These are phyloP conservation scores for Parastagonospora avenae DNA, from an alignment of 2,329 filamentous ascomycete species.

Conservation along the genomic window DNA sequence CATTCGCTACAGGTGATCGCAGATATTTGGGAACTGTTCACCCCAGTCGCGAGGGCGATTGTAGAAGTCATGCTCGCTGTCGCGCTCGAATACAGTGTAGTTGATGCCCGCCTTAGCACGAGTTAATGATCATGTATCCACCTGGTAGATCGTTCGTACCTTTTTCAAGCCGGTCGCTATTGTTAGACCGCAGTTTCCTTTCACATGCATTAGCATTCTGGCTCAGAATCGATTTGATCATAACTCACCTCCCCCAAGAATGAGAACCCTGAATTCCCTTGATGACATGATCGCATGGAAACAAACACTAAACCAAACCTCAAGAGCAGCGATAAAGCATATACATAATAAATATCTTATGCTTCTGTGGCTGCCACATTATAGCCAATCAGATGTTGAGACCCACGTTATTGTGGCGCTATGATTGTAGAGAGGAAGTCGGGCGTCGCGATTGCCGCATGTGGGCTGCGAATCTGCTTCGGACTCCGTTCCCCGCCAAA, in stretches of 20 bases:
- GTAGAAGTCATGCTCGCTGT: not conserved
- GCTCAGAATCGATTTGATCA: not conserved
- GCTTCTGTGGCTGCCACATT: not conserved
- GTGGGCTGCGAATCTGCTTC: not conserved
- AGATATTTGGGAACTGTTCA: not conserved
- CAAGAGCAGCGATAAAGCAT: too few species aligned
- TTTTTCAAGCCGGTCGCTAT: not conserved
- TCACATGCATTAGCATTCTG: not conserved
- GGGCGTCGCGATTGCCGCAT: not conserved
- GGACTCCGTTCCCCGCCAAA: not conserved
- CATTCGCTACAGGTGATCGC: not conserved
- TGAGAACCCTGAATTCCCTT: not conserved
- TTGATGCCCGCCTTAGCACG: not conserved
- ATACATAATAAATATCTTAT: not conserved
- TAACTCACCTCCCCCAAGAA: not conserved
- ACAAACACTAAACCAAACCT: not conserved
- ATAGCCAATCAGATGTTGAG: not conserved
- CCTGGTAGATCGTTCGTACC: not conserved
- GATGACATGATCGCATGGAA: not conserved
- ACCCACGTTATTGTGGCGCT: not conserved
- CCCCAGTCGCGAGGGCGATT: not conserved
- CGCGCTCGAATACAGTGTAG: not conserved
- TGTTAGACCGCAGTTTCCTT: not conserved
- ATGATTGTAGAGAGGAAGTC: not conserved
- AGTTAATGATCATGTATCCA: not conserved